Conservation (phyloP, 306 rosid genomes). For the Carpinus fangiana region DNA sequence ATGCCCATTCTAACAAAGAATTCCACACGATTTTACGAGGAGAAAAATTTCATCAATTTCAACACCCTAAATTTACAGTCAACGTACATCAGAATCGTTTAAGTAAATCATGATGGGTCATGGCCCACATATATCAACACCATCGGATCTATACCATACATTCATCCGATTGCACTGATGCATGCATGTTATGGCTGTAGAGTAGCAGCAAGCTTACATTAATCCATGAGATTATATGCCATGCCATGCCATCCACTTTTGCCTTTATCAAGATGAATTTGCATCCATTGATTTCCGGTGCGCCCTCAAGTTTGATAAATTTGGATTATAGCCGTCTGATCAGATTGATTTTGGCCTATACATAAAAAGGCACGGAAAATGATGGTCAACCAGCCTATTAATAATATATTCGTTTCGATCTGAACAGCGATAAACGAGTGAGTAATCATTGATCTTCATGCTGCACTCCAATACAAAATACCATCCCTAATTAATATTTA, state of each 20-base stretch:
- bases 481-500: not conserved
- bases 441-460: slow-evolving; percentile 27
- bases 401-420: no score
- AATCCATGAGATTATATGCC: not conserved
- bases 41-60: not conserved
- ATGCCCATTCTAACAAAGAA: not conserved
- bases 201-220: no score
- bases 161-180: not conserved
- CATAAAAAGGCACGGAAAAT: not conserved
- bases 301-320: not conserved
- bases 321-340: not conserved
- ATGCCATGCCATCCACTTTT: not conserved
- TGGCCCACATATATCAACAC: not conserved
- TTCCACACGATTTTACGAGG: not conserved
- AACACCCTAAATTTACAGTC: not conserved
- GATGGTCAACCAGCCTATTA: not conserved
- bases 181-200: not conserved
- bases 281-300: not conserved
- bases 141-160: not conserved
- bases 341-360: not conserved
- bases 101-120: not conserved
- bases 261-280: not conserved
- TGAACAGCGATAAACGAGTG: not conserved
- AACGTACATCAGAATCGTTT: not conserved
- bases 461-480: slow-evolving; percentile 23